Evolutionary conservation across 163 green algal genomes (phyloP), one percentile per base, ranked within the genome.

Genomic region (Scenedesmus sp.): DNA sequence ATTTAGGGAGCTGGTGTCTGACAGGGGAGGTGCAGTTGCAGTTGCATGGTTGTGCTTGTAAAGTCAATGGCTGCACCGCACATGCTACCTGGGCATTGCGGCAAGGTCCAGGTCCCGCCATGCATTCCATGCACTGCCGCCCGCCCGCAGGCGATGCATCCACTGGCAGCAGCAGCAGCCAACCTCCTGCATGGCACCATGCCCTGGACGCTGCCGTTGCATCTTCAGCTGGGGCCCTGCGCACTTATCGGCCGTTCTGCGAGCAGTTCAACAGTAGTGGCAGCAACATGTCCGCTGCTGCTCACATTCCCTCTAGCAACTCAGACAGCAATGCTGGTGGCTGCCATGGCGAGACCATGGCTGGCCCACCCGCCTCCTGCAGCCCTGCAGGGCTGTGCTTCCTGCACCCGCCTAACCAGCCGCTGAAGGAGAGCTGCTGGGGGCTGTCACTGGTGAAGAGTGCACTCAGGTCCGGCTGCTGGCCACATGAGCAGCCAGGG

Each of bases 321-420:
- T 10, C 13, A 43, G 24, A 22, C 35, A 82, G 30, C 81, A 87
- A 72, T n/a, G 56, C 59, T 20, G 42, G 15, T 12, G 43, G 72
- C 72, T 9, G 72, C 72, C 42, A 22, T 20, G 22, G 72, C 33
- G 3, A 49, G 76, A n/a, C n/a, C n/a, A n/a, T n/a, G n/a, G n/a
- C n/a, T n/a, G n/a, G n/a, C n/a, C n/a, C n/a, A n/a, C n/a, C n/a
- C n/a, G 72, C 33, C 18, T n/a, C 33, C 42, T n/a, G 76, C 76
- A 83, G 40, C 59, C 0, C 59, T 72, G 59, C 59, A 72, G n/a
- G 76, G 76, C 46, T 83, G 49, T 82, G 65, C 59, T 89, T 89
- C 43, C 37, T 89, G 33, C 89, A 92, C 43, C 89, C 89, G 9
- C 68, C 81, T 3, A 92, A 92, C 43, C 61, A 51, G 35, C 44